These are phyloP conservation scores for Solanum hybrid DNA, from an alignment of 305 asterid genomes.

Conservation along the genomic window DNA sequence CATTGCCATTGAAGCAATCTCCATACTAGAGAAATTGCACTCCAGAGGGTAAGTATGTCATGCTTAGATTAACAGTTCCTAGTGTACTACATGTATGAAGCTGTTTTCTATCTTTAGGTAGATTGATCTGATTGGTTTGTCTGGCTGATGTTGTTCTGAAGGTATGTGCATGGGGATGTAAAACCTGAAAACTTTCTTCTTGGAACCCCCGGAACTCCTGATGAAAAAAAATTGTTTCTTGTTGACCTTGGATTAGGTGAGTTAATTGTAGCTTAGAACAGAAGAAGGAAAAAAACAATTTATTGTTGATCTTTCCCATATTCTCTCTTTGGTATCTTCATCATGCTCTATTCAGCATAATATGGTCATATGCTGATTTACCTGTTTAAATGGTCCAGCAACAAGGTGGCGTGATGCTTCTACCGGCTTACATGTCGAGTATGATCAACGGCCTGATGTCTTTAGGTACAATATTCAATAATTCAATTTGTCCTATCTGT, in stretches of 20 bases:
- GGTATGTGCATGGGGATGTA: conserved; percentile 89
- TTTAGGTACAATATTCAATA: conserved; percentile 5
- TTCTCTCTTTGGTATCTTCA: conserved; percentile 4
- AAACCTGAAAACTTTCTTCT: conserved; percentile 93
- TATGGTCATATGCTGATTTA: neutral
- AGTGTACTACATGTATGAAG: neutral
- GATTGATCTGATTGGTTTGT: neutral
- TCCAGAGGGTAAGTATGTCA: conserved; percentile 54
- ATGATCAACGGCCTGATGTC: conserved; percentile 16
- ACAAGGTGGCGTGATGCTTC: conserved; percentile 14
- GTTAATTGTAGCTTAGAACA: neutral
- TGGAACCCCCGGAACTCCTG: conserved; percentile 67
- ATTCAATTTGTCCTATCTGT: neutral
- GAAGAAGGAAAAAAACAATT: neutral
- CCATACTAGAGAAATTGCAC: conserved; percentile 85
- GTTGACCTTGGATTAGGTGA: conserved; percentile 96
- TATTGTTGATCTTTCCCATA: conserved; percentile 4
- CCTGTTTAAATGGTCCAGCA: conserved; percentile 3
- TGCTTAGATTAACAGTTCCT: neutral
- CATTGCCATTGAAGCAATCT: conserved; percentile 83
- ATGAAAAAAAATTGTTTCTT: conserved; percentile 70
- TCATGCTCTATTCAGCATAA: neutral
- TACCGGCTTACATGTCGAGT: conserved; percentile 9
- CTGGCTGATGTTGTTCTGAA: conserved; percentile 19
- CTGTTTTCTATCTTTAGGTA: neutral